Evolutionary conservation across 805 yeast species (phyloP).

Genomic region (Starmerella etchellsii): DNA sequence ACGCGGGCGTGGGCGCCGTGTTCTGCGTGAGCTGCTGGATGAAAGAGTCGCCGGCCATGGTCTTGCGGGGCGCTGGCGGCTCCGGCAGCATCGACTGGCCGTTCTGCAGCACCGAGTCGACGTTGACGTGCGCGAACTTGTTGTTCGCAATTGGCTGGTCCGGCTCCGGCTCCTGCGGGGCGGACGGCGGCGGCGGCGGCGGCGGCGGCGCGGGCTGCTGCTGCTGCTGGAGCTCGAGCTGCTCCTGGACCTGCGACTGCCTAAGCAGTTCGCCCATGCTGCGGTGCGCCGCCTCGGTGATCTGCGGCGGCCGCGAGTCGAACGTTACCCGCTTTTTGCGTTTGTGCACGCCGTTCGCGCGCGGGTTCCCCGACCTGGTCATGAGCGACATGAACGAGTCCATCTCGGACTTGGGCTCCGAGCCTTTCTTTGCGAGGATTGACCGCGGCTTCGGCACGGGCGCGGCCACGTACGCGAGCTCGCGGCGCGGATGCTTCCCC

Average conservation of each 20-base stretch:
- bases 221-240: slow-evolving; percentile 6
- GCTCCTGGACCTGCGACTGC: slow-evolving; percentile 19
- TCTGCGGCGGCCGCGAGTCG: slow-evolving; percentile 28
- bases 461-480: slow-evolving; percentile 34
- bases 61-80: slow-evolving; percentile 23
- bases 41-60: slow-evolving; percentile 19
- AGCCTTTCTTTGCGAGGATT: slow-evolving; percentile 37
- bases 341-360: slow-evolving; percentile 6
- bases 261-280: slow-evolving; percentile 29
- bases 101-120: slow-evolving; percentile 61
- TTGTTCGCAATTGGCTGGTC: slow-evolving; percentile 62
- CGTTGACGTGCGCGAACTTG: slow-evolving; percentile 63
- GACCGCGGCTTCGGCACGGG: slow-evolving; percentile 71
- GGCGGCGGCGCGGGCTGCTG: slow-evolving; percentile 22
- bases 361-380: slow-evolving; percentile 29
- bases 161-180: slow-evolving; percentile 25
- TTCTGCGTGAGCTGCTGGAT: slow-evolving; percentile 16
- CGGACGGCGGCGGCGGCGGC: slow-evolving; percentile 6
- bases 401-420: slow-evolving; percentile 40
- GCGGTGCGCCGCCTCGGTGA: slow-evolving; percentile 31
- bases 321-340: slow-evolving; percentile 28
- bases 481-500: slow-evolving; percentile 36
- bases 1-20: background rate
- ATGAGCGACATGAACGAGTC: slow-evolving; percentile 78
- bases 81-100: slow-evolving; percentile 45